These are phyloP conservation scores for Zarea fungicola DNA, from an alignment of 2,329 filamentous ascomycete genomes.

Conservation along the genomic window DNA sequence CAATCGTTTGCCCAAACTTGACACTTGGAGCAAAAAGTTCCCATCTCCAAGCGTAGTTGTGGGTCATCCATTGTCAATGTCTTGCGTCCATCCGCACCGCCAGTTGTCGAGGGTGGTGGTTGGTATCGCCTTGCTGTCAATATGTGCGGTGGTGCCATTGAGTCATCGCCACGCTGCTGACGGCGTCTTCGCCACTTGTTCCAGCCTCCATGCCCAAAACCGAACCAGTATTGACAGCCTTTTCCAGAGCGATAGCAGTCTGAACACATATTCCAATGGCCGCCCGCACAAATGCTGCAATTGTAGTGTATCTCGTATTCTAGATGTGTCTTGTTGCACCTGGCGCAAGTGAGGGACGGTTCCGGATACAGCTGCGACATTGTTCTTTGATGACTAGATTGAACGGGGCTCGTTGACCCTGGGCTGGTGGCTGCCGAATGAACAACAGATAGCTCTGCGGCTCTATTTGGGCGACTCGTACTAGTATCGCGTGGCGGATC, in stretches of 20 bases:
- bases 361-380: constrained; percentile 56
- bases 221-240: constrained; percentile 83
- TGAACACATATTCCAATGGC: constrained; percentile 73
- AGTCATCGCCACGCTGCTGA: constrained; percentile 29
- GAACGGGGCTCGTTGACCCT: constrained; percentile 23
- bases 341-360: constrained; percentile 67
- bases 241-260: constrained; percentile 71
- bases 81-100: constrained; percentile 49
- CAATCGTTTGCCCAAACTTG: constrained; percentile 69
- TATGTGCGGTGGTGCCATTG: constrained; percentile 49
- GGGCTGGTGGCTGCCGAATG: constrained; percentile 29
- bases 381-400: constrained; percentile 34
- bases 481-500: constrained; percentile 15
- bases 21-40: constrained; percentile 80
- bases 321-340: constrained; percentile 66
- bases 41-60: constrained; percentile 62
- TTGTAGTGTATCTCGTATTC: constrained; percentile 85
- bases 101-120: constrained; percentile 43
- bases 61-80: constrained; percentile 65
- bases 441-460: constrained; percentile 36
- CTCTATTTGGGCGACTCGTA: constrained; percentile 25
- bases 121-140: constrained; percentile 54
- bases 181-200: constrained; percentile 56
- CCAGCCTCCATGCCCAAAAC: constrained; percentile 72
- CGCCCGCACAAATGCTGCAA: constrained; percentile 64